Evolutionary conservation across 164 flowering plant species (phyloP).

Genomic region (Vitis rupestris): DNA sequence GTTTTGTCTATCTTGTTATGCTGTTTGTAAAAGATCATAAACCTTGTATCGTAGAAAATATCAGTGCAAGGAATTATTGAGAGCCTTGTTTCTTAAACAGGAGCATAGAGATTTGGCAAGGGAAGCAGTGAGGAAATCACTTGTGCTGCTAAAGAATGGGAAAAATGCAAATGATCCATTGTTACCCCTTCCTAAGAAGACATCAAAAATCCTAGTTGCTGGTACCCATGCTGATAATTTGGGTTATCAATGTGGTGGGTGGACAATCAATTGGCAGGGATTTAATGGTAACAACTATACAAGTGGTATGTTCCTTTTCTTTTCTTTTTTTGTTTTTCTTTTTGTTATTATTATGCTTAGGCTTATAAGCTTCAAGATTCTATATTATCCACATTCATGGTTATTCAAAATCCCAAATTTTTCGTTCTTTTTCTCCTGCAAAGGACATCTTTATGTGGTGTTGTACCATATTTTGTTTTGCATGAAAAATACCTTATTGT

Average conservation of each 20-base stretch:
- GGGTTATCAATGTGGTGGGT: constrained; percentile 75
- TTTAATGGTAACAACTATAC: constrained; percentile 49
- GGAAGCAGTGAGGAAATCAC: constrained; percentile 60
- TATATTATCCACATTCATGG: too few relatives aligned
- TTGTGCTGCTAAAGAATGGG: constrained; percentile 60
- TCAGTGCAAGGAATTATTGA: neutral
- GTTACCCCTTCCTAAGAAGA: constrained; percentile 58
- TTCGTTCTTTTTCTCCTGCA: too few relatives aligned
- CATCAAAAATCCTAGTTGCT: constrained; percentile 51
- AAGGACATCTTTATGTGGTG: too few relatives aligned
- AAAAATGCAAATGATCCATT: constrained; percentile 34
- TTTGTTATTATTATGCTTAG: too few relatives aligned
- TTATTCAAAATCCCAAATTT: too few relatives aligned
- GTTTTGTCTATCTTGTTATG: neutral
- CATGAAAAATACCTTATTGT: too few relatives aligned
- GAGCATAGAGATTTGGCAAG: constrained; percentile 54
- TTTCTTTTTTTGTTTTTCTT: neutral
- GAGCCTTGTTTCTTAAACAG: constrained; percentile 10
- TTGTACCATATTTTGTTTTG: too few relatives aligned
- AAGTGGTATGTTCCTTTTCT: constrained; percentile 33
- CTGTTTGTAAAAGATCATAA: neutral
- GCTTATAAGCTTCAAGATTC: too few relatives aligned
- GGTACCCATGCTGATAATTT: constrained; percentile 71
- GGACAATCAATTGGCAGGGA: constrained; percentile 75
- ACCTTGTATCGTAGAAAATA: too few relatives aligned